A percentile compares a stretch with the other conserved stretches of the same genome.
Conservation (phyloP, 305 asterid species). For the Andrographis paniculata region DNA sequence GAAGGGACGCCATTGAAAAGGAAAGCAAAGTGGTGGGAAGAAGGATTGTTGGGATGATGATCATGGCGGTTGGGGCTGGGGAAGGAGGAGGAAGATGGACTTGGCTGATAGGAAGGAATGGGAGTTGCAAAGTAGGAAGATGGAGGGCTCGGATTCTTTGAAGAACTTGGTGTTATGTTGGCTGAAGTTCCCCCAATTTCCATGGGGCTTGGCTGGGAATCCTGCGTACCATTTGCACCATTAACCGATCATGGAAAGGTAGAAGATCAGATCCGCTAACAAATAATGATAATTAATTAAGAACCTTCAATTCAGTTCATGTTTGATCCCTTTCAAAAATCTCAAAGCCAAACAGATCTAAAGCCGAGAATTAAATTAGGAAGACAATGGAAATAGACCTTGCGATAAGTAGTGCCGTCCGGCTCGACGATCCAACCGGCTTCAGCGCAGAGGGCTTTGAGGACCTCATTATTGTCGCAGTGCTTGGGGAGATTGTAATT, state of each 20-base stretch:
- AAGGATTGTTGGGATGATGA: neutral
- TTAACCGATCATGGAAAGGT: neutral
- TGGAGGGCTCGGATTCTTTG: neutral
- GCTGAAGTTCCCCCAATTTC: neutral
- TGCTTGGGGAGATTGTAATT: slow-evolving; percentile 11
- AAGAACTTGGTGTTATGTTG: neutral
- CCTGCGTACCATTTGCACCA: neutral
- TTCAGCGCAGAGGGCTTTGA: slow-evolving; percentile 13
- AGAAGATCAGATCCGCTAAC: no score
- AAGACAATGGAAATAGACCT: neutral
- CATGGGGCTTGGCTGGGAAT: neutral
- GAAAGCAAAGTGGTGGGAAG: neutral
- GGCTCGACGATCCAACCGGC: slow-evolving; percentile 15
- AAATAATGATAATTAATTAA: no score
- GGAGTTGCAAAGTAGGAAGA: slow-evolving; percentile 4
- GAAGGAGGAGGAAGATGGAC: neutral
- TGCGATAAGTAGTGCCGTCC: slow-evolving; percentile 14
- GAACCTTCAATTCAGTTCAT: no score
- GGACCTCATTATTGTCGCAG: slow-evolving; percentile 15
- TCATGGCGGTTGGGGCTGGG: slow-evolving; percentile 1
- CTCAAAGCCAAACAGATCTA: neutral
- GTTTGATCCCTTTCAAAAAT: no score
- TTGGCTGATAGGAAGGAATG: neutral
- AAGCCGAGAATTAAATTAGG: no score
- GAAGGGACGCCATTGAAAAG: neutral